phyloP scores from a whole-genome alignment of 2,329 filamentous ascomycete genomes.

The Lasiodiplodia citricola region DNA sequence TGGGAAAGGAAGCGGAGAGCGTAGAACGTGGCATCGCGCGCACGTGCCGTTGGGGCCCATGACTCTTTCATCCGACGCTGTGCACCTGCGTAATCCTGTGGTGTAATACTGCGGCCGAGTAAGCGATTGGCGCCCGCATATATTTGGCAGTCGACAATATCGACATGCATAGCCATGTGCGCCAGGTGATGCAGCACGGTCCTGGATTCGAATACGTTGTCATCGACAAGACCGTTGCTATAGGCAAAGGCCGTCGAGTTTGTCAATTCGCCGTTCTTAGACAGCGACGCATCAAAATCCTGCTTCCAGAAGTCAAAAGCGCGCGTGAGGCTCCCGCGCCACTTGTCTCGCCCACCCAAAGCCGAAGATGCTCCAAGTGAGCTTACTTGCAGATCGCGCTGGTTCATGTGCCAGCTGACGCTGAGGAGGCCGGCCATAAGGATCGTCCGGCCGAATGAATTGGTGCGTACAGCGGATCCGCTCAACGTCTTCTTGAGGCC shows the following conservation, averaged over 20 bases:
- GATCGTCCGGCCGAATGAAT: constrained; percentile 89
- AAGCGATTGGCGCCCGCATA: constrained; percentile 87
- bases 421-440: constrained; percentile 93
- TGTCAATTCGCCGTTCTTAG: constrained; percentile 54
- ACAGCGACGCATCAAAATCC: constrained; percentile 84
- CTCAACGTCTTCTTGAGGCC: constrained; percentile 88
- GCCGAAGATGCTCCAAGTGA: constrained; percentile 81
- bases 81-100: constrained; percentile 78
- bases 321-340: constrained; percentile 81
- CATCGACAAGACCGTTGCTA: constrained; percentile 54
- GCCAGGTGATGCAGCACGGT: constrained; percentile 91
- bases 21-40: constrained; percentile 90
- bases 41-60: constrained; percentile 88
- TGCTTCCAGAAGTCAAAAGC: constrained; percentile 94
- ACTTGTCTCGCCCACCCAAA: constrained; percentile 86
- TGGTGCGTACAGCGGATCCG: constrained; percentile 83
- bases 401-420: constrained; percentile 97
- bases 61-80: constrained; percentile 82
- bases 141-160: constrained; percentile 97
- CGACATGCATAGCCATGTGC: constrained; percentile 97
- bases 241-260: constrained; percentile 39
- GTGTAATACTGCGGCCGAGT: constrained; percentile 82
- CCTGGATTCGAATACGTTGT: constrained; percentile 82
- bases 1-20: constrained; percentile 85
- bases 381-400: constrained; percentile 89